phyloP scores from a whole-genome alignment of 805 yeast species.

The Saccharomycopsis sp. region DNA sequence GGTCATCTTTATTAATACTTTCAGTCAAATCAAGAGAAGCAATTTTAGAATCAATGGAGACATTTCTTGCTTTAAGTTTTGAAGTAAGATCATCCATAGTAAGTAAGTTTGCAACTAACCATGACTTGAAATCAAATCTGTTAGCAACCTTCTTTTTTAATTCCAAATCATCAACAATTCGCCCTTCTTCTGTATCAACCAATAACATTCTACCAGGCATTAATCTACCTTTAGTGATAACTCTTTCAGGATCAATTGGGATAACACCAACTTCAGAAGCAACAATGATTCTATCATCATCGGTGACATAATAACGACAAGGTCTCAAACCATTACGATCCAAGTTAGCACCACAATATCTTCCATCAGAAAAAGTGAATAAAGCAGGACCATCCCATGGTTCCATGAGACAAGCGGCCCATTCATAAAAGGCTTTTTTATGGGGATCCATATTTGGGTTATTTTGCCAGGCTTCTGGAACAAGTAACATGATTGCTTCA shows the following conservation, averaged over 20 bases:
- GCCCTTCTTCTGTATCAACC: slow-evolving; percentile 88
- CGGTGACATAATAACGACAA: slow-evolving; percentile 92
- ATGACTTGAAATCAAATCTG: slow-evolving; percentile 83
- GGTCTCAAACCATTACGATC: slow-evolving; percentile 98
- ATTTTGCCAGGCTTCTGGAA: slow-evolving; percentile 98
- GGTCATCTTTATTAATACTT: slow-evolving; percentile 70
- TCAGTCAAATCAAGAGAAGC: slow-evolving; percentile 17
- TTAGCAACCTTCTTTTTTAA: slow-evolving; percentile 71
- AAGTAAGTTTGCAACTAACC: slow-evolving; percentile 83
- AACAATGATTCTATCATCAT: slow-evolving; percentile 91
- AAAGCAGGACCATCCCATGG: slow-evolving; percentile 99
- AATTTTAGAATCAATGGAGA: slow-evolving; percentile 20
- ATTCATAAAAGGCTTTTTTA: slow-evolving; percentile 90
- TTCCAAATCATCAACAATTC: slow-evolving; percentile 88
- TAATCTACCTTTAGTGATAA: slow-evolving; percentile 85
- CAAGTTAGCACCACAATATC: slow-evolving; percentile 96
- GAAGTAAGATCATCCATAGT: slow-evolving; percentile 64
- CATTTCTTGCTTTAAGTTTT: slow-evolving; percentile 37
- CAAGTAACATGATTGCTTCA: slow-evolving; percentile 93
- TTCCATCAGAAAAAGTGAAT: slow-evolving; percentile 92
- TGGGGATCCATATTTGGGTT: slow-evolving; percentile 80
- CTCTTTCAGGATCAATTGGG: slow-evolving; percentile 71
- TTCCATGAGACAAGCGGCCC: slow-evolving; percentile 99
- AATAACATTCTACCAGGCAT: slow-evolving; percentile 94
- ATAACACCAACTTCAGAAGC: slow-evolving; percentile 98